A percentile compares a stretch with the other conserved stretches of the same genome.
These are phyloP conservation scores for Batrachochytrium dendrobatidis DNA, from an alignment of 371 early-diverging fungal genomes.

Conservation along the genomic window DNA sequence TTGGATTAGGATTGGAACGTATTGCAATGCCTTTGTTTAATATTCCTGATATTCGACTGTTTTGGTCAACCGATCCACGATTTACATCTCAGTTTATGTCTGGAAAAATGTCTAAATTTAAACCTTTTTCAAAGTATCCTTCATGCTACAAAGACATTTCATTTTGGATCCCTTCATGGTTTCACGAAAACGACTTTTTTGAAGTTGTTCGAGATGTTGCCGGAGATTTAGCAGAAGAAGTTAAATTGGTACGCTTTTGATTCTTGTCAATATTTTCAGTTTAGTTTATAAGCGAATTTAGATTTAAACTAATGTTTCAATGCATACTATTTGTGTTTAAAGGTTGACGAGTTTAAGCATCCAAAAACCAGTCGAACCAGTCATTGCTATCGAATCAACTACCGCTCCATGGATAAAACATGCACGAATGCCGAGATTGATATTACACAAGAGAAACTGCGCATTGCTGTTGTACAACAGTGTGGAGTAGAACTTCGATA, in stretches of 20 bases:
- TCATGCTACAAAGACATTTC: conserved; percentile 88
- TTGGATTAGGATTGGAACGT: conserved; percentile 94
- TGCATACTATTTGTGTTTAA: too few relatives aligned
- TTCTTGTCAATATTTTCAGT: neutral
- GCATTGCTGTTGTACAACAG: conserved; percentile 53
- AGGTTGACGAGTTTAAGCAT: conserved; percentile 84
- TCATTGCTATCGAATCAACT: conserved; percentile 87
- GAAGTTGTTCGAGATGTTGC: conserved; percentile 88
- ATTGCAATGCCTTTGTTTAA: conserved; percentile 92
- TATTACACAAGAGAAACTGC: conserved; percentile 72
- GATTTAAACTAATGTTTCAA: too few relatives aligned
- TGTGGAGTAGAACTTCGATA: conserved; percentile 74
- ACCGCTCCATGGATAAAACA: conserved; percentile 72
- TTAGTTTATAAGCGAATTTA: too few relatives aligned
- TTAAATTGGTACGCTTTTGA: conserved; percentile 55
- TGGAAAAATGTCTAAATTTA: conserved; percentile 57
- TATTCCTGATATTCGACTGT: conserved; percentile 93
- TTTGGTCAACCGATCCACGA: conserved; percentile 89
- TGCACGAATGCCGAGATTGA: conserved; percentile 93
- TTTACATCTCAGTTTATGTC: conserved; percentile 80
- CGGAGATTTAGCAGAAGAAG: conserved; percentile 88
- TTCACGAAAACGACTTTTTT: conserved; percentile 89
- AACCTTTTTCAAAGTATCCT: conserved; percentile 75
- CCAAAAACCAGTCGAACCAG: conserved; percentile 76
- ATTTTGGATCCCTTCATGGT: conserved; percentile 72